Evolutionary conservation across 257 asterid species (phyloP), one percentile per base, ranked within the genome.

Genomic region (Lavandula angustifolia): DNA sequence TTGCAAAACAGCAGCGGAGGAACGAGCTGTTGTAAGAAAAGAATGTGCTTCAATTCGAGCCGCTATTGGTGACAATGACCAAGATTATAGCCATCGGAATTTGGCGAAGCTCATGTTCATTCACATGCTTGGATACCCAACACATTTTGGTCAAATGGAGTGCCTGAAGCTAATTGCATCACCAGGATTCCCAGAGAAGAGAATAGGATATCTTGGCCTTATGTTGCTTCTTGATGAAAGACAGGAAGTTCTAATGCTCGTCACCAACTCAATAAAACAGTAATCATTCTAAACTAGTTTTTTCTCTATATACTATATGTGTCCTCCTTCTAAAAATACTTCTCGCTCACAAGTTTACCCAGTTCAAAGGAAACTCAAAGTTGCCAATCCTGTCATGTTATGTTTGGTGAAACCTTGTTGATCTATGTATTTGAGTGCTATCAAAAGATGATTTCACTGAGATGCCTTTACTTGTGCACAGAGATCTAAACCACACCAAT

Each of bases 131-230:
- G 95, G 98, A 61, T 88, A 88, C 74, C 96, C 96, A 14, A 91
- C 98, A 35, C 98, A 91, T 82, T 91, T 91, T 79, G 98, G 96
- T 76, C 98, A 91, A 83, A 91, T 91, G 98, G 96, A 91, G 75
- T 91, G 98, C 85, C 79, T 91, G 74, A 88, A 88, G 77, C 78
- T 79, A 72, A 91, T 91, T 64, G 98, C 98, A 59, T 82, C 91
- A 69, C 94, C 95, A n/a, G 98, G 95, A 70, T 88, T 91, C 73
- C 96, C 96, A 3, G 98, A 88, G 80, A 91, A 91, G 80, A 91
- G 96, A 86, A 86, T 88, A 56, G 98, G 98, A 69, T 91, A 91
- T 79, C 96, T 91, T 79, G 98, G 95, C 66, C 94, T 88, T 50
- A 91, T 86, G 98, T 83, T 88, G 80, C 91, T 91, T 73, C 95